These are phyloP conservation scores for Deuterostichococcus epilithicus DNA, from an alignment of 139 green algal species.

Conservation along the genomic window DNA sequence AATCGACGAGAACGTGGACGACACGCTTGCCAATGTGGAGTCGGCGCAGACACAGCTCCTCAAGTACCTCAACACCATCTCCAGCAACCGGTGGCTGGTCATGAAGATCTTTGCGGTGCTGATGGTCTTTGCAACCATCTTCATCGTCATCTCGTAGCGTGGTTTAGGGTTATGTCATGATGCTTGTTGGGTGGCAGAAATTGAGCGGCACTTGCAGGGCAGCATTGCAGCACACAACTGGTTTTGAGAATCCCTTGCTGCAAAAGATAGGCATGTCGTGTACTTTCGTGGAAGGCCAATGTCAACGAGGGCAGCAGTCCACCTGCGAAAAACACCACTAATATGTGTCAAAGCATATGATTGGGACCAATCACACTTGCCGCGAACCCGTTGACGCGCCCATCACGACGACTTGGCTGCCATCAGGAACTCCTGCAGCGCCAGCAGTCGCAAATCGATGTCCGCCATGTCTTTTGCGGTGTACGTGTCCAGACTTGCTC, in stretches of 20 bases:
- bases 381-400: too few species aligned
- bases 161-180: too few species aligned
- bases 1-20: slow-evolving; percentile 98
- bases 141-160: slow-evolving; percentile 44
- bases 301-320: too few species aligned
- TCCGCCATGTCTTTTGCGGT: slow-evolving; percentile 69
- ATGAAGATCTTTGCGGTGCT: slow-evolving; percentile 82
- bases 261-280: too few species aligned
- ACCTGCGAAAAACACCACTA: too few species aligned
- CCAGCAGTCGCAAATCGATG: slow-evolving; percentile 75
- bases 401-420: slow-evolving; percentile 44
- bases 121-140: slow-evolving; percentile 75
- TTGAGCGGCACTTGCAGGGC: too few species aligned
- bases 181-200: too few species aligned
- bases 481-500: slow-evolving; percentile 40
- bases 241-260: too few species aligned
- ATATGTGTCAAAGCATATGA: too few species aligned
- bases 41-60: slow-evolving; percentile 90
- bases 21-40: slow-evolving; percentile 93
- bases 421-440: slow-evolving; percentile 74
- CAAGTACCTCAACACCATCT: slow-evolving; percentile 94
- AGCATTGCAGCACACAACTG: too few species aligned
- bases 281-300: too few species aligned
- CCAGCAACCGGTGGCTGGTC: slow-evolving; percentile 86
- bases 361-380: too few species aligned